Base-by-base conservation (phyloP, 352 stramenopile genomes). In the Plasmopara muralis region DNA sequence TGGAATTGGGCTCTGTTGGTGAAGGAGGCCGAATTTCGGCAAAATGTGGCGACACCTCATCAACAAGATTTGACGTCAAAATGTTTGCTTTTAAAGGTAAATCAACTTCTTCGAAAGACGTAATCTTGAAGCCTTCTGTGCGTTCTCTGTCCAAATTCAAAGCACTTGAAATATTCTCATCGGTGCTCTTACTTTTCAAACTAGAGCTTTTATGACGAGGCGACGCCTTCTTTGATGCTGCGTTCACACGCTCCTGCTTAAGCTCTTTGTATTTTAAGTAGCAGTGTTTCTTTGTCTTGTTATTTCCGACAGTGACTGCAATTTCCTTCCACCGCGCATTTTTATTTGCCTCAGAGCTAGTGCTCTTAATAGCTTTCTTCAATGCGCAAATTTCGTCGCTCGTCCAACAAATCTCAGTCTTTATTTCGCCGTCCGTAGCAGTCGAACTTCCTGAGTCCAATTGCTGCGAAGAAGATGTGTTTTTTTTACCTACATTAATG, bases 211-310 rank as follows among this genome's bases (percentile, higher is more conserved):
- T 62, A 13, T 46, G 43, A 43, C 51, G 61, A 39, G 64, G 47
- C 9, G 61, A 68, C n/a, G 54, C 43, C 18, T 65, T 74, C 28
- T 68, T 69, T 15, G 47, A 38, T 18, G 64, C 48, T 10, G 62
- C 57, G 29, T 66, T 76, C 3, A 53, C 60, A 34, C 78, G 83
- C 44, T 84, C 72, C 28, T 83, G 65, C 48, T 87, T 88, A 28
- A 92, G 64, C 35, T 87, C 67, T 58, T 92, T 92, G 66, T 92
- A 92, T 61, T 92, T 90, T 29, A 88, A 15, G 51, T 90, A 89
- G 62, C 82, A 92, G 38, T 88, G 66, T 55, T 88, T 88, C 44
- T 90, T 90, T n/a, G 62, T 70, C 49, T 83, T 87, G 0, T 61
- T 60, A 39, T 72, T 77, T 10, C 79, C 74, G 10, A 92, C 73